Evolutionary conservation across 1,139 yeast genomes (phyloP).

Genomic region (Suhomyces yuchorum): DNA sequence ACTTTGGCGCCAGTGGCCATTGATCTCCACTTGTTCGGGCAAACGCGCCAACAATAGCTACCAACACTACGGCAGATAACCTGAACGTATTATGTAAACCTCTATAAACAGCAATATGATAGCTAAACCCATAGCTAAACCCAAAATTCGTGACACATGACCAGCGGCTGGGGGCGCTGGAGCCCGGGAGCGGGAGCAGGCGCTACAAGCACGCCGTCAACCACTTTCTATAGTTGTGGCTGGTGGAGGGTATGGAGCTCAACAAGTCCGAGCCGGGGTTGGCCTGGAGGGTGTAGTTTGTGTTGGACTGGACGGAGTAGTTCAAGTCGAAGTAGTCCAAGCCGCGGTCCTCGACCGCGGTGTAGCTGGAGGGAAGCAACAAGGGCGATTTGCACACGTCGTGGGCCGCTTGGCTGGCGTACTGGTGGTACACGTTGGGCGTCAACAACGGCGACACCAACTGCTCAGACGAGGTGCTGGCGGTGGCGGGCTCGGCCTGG

Average conservation of each 20-base stretch:
- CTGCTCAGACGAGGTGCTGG: conserved; percentile 26
- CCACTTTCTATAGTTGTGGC: conserved; percentile 50
- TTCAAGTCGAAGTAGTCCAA: conserved; percentile 40
- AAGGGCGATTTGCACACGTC: conserved; percentile 26
- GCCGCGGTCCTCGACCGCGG: conserved; percentile 8
- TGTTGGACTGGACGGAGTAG: conserved; percentile 30
- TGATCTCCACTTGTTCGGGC: background rate
- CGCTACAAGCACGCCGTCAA: conserved; percentile 35
- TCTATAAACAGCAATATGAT: conserved; percentile 12
- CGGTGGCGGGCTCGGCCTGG: conserved; percentile 20
- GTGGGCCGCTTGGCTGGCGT: conserved; percentile 10
- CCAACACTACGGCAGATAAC: background rate
- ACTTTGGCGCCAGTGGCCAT: background rate
- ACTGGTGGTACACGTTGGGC: conserved; percentile 35
- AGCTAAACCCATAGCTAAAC: conserved; percentile 12
- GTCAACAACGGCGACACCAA: conserved; percentile 42
- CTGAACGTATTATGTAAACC: conserved; percentile 5
- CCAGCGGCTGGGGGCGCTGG: conserved; percentile 1
- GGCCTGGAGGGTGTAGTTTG: conserved; percentile 20
- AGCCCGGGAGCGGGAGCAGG: background rate
- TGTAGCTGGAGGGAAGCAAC: conserved; percentile 19
- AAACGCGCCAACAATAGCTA: background rate
- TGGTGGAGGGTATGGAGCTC: conserved; percentile 32
- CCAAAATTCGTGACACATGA: conserved; percentile 11
- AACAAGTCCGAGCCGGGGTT: conserved; percentile 13